These are phyloP conservation scores for Puccinia polysora DNA, from an alignment of 1,284 basidiomycete genomes.

Conservation along the genomic window DNA sequence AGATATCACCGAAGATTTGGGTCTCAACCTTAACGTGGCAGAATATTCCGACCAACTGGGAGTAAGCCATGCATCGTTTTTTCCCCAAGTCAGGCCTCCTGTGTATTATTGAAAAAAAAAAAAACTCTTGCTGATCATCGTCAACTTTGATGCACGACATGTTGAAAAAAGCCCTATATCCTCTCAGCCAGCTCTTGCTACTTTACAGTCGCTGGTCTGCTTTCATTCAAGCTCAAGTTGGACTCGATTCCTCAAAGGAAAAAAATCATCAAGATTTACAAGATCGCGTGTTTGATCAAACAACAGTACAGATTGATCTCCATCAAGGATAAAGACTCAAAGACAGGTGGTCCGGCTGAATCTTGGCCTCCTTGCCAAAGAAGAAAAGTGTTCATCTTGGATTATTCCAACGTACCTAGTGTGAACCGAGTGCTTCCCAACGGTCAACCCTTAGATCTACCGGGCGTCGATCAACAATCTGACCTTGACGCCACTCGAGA, in stretches of 20 bases:
- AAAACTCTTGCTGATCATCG: slow-evolving; percentile 1
- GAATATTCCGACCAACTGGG: slow-evolving; percentile 27
- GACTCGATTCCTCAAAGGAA: slow-evolving; percentile 18
- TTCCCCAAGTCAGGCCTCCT: neutral
- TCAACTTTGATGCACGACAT: neutral
- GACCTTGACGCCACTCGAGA: neutral
- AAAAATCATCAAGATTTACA: slow-evolving; percentile 32
- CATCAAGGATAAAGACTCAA: slow-evolving; percentile 24
- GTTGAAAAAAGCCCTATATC: slow-evolving; percentile 19
- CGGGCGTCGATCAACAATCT: neutral
- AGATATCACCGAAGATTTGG: slow-evolving; percentile 4
- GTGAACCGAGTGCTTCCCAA: neutral
- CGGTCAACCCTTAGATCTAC: neutral
- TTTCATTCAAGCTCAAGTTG: slow-evolving; percentile 21
- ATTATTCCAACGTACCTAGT: slow-evolving; percentile 23
- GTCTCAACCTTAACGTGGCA: slow-evolving; percentile 18
- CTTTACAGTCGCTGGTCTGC: slow-evolving; percentile 35
- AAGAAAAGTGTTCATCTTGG: slow-evolving; percentile 15
- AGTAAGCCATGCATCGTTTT: neutral
- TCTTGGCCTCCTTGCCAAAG: slow-evolving; percentile 35
- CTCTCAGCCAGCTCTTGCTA: slow-evolving; percentile 35
- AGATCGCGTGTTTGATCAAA: slow-evolving; percentile 26
- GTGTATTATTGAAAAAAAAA: neutral
- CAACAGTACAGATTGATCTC: slow-evolving; percentile 32
- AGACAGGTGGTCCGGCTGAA: slow-evolving; percentile 16